Conservation (phyloP, 176 grass and related monocot genomes). For the Alopecurus myosuroides region DNA sequence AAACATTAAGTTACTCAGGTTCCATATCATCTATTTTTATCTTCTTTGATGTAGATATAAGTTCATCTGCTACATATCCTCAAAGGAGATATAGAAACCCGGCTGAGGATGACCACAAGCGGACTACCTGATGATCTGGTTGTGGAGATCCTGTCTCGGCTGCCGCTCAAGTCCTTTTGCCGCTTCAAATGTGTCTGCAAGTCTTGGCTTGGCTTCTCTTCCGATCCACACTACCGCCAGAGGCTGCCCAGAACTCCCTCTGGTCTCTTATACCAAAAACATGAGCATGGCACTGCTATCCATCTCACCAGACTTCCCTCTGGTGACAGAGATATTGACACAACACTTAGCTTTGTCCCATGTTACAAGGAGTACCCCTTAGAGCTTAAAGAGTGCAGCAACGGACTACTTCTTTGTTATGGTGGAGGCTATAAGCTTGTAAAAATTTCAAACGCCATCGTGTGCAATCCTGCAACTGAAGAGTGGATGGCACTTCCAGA, state of each 20-base stretch:
- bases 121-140: slow-evolving; percentile 16
- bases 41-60: neutral
- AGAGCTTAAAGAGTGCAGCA: slow-evolving; percentile 17
- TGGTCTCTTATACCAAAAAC: slow-evolving; percentile 15
- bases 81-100: neutral
- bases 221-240: slow-evolving; percentile 13
- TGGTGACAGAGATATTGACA: neutral
- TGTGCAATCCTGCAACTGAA: slow-evolving; percentile 31
- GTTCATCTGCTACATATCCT: neutral
- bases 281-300: neutral
- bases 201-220: slow-evolving; percentile 34
- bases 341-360: slow-evolving; percentile 18
- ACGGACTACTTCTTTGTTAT: slow-evolving; percentile 31
- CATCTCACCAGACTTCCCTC: neutral
- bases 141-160: slow-evolving; percentile 27
- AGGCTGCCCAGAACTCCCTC: neutral
- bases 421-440: neutral
- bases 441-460: neutral
- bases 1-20: neutral
- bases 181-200: slow-evolving; percentile 35
- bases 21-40: neutral
- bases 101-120: neutral
- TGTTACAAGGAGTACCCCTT: neutral
- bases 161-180: slow-evolving; percentile 26
- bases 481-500: neutral